Evolutionary conservation across 345 rosid species (phyloP), one percentile per base, ranked within the genome.

Genomic region (Stellera chamaejasme): DNA sequence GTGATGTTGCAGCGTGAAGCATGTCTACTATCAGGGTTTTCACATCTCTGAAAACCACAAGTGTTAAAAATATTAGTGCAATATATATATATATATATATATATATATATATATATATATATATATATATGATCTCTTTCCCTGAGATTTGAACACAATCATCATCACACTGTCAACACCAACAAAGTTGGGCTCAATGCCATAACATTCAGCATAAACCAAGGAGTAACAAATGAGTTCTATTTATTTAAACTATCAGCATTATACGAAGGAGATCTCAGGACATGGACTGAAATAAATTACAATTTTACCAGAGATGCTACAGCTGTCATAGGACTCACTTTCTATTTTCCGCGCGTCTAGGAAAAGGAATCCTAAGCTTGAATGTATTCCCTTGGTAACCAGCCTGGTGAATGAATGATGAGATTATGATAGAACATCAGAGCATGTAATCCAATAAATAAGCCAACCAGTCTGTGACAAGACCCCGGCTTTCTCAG

Each of bases 21-120:
- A 91, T 83, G 58, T 91, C 98, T 68, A 91, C 90, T 13, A 88
- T 64, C 19, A 88, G 70, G 55, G 85, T 88, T 77, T 91, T 91
- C 72, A 88, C 88, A 76, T 85, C 96, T 90, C 98, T 91, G 64
- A 12, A 52, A 27, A 51, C 54, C 3, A 41, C 62, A 64, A 39
- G 43, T 32, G 39, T 19, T 19, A 19, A 19, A 19, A 19, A 19
- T 19, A 19, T 19, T 19, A 19, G 23, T 19, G 23, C 23, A 19
- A 19, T 19, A 19, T 19, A 19, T 19, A 19, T 19, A 19, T 19
- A 19, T 19, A 19, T 19, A 19, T 19, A 19, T 19, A 19, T 19
- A 19, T 19, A 19, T 19, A 19, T 19, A 19, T 19, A 19, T 19
- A 19, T 19, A 19, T 19, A 19, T 19, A 19, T 19, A 19, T 19